Percentiles rank a stretch among this genome's conserved stretches.
Conservation (phyloP, 768 basidiomycete species). For the Termitomyces sp. region DNA sequence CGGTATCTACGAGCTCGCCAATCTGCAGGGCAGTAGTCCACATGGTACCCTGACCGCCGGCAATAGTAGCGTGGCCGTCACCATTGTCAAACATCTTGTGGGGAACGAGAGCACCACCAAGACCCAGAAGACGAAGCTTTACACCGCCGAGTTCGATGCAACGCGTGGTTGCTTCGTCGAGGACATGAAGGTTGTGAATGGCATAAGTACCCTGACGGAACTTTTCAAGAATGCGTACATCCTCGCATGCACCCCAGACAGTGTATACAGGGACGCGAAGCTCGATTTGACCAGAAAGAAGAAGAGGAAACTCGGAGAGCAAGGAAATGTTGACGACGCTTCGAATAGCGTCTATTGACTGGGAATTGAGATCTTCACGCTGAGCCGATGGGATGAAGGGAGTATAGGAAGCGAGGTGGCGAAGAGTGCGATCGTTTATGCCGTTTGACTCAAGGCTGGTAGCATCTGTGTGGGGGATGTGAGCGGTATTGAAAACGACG, state of each 20-base stretch:
- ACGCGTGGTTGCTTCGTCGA: conserved; percentile 95
- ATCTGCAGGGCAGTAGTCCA: conserved; percentile 98
- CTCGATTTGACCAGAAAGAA: conserved; percentile 86
- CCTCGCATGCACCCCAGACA: conserved; percentile 97
- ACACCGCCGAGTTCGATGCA: conserved; percentile 89
- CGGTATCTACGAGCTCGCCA: conserved; percentile 96
- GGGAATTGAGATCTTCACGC: conserved; percentile 68
- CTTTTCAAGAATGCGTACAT: conserved; percentile 89
- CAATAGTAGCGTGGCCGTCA: conserved; percentile 93
- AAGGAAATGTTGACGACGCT: conserved; percentile 68
- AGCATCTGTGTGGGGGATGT: conserved; percentile 42
- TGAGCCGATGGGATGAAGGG: conserved; percentile 85
- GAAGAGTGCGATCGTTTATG: conserved; percentile 93
- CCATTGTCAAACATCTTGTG: conserved; percentile 97
- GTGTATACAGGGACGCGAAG: conserved; percentile 92
- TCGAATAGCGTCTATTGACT: conserved; percentile 71
- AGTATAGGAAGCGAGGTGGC: conserved; percentile 95
- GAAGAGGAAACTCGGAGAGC: conserved; percentile 90
- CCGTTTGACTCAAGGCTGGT: conserved; percentile 61
- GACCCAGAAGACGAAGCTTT: conserved; percentile 88
- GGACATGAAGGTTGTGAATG: conserved; percentile 84
- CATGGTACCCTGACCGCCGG: conserved; percentile 97
- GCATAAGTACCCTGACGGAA: conserved; percentile 78
- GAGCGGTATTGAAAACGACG: background rate
- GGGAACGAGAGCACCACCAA: conserved; percentile 91